Conservation (phyloP, 306 rosid species). For the Rosa chinensis region DNA sequence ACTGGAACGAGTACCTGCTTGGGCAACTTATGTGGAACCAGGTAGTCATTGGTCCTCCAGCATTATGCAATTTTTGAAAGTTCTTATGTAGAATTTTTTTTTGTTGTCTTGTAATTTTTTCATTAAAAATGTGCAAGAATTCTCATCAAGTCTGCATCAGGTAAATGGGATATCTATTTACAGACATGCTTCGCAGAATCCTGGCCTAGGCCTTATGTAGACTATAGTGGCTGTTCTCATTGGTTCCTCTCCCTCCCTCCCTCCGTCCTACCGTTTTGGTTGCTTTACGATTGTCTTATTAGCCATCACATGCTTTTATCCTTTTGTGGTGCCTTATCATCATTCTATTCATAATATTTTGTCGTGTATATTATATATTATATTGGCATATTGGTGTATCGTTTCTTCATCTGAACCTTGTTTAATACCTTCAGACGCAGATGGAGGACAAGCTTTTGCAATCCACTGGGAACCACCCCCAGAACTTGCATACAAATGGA, state of each 20-base stretch:
- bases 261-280: no score
- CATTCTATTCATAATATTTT: neutral
- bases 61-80: slow-evolving; percentile 16
- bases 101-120: neutral
- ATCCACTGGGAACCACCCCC: slow-evolving; percentile 99
- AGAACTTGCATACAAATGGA: slow-evolving; percentile 76
- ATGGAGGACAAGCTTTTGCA: slow-evolving; percentile 79
- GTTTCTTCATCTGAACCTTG: slow-evolving; percentile 18
- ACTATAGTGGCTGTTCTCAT: no score
- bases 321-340: neutral
- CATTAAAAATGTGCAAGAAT: neutral
- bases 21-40: slow-evolving; percentile 98
- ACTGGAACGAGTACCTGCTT: slow-evolving; percentile 93
- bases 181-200: neutral
- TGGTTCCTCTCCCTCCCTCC: no score
- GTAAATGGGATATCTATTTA: neutral
- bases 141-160: neutral
- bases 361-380: neutral
- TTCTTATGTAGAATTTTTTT: neutral
- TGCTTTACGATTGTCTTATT: neutral
- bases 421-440: slow-evolving; percentile 48
- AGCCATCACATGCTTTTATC: neutral
- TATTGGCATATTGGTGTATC: slow-evolving; percentile 2
- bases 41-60: slow-evolving; percentile 44
- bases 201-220: neutral